Conservation (phyloP, 2,329 filamentous ascomycete species). For the Xylariales sp. region DNA sequence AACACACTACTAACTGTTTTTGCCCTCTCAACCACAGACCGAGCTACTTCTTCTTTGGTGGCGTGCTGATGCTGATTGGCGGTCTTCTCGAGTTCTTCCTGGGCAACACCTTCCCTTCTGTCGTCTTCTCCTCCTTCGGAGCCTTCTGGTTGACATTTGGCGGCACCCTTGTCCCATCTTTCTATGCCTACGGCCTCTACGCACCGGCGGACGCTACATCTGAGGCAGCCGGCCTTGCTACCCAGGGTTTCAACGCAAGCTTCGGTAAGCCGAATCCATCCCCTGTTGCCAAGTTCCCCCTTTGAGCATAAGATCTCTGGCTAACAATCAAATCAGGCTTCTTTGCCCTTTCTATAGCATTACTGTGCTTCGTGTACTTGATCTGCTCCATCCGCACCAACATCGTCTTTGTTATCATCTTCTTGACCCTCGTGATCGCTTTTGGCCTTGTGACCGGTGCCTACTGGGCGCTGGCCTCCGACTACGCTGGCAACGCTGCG, state of each 20-base stretch:
- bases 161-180: constrained; percentile 49
- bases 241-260: constrained; percentile 48
- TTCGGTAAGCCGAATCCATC: constrained; percentile 37
- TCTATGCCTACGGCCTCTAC: constrained; percentile 43
- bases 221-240: constrained; percentile 36
- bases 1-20: too few species aligned
- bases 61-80: constrained; percentile 46
- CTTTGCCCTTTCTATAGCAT: constrained; percentile 61
- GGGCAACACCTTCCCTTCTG: constrained; percentile 55
- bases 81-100: constrained; percentile 53
- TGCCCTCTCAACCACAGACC: constrained; percentile 32
- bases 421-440: constrained; percentile 54
- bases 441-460: constrained; percentile 57
- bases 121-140: constrained; percentile 51
- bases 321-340: constrained; percentile 31
- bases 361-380: constrained; percentile 64
- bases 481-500: constrained; percentile 23
- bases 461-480: constrained; percentile 52
- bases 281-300: too few species aligned
- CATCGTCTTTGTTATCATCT: constrained; percentile 65
- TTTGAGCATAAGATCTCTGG: too few species aligned
- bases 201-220: constrained; percentile 27
- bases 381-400: constrained; percentile 70
- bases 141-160: constrained; percentile 54
- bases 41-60: constrained; percentile 47